Percentiles rank a stretch among this genome's conserved stretches.
Conservation (phyloP, 2,329 filamentous ascomycete species). For the Apiospora pterosperma region DNA sequence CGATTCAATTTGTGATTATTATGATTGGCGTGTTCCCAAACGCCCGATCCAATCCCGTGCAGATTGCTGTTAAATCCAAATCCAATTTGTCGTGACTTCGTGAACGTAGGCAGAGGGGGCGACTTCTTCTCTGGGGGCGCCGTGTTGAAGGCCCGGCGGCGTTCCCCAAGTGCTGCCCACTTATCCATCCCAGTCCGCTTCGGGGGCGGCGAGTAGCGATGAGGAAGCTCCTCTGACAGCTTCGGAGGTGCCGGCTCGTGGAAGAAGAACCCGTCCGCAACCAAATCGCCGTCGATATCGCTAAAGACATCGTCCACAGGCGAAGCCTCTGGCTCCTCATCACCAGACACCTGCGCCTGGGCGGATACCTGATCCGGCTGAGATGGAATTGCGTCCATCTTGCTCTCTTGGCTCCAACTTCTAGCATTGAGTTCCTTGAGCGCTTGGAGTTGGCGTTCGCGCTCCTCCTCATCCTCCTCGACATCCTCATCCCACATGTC, state of each 20-base stretch:
- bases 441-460: conserved; percentile 53
- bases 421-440: conserved; percentile 68
- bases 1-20: conserved; percentile 37
- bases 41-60: conserved; percentile 31
- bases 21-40: conserved; percentile 40
- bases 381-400: conserved; percentile 34
- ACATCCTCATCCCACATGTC: conserved; percentile 94
- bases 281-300: conserved; percentile 61
- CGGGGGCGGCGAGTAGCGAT: conserved; percentile 62
- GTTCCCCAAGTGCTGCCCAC: conserved; percentile 85
- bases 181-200: conserved; percentile 71
- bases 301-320: conserved; percentile 35
- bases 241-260: conserved; percentile 53
- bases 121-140: conserved; percentile 45
- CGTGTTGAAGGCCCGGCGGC: conserved; percentile 65
- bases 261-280: conserved; percentile 70
- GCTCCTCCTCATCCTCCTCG: conserved; percentile 70
- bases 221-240: conserved; percentile 12
- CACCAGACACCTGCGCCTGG: conserved; percentile 37
- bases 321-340: conserved; percentile 36
- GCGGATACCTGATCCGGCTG: conserved; percentile 42
- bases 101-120: conserved; percentile 32
- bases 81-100: conserved; percentile 41
- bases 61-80: conserved; percentile 32
- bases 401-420: conserved; percentile 76